phyloP scores from a whole-genome alignment of 495 filamentous ascomycete species.

The Trypethelium eluteriae region DNA sequence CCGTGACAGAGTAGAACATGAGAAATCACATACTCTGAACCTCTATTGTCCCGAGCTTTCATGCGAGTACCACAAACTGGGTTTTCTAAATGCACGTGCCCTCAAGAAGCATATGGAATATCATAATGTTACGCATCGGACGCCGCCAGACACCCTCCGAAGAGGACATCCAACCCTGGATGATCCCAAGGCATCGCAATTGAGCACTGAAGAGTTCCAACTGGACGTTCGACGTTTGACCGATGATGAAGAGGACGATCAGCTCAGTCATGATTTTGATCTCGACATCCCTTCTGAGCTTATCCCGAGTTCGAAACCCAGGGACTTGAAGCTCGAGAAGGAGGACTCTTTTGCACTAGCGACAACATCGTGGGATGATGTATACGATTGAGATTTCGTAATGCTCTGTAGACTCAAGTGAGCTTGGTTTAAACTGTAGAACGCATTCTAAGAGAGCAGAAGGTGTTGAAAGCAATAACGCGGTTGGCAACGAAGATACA shows the following conservation, averaged over 20 bases:
- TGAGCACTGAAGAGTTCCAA: background rate
- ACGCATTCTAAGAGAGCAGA: no score
- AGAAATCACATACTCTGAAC: background rate
- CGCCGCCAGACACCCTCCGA: background rate
- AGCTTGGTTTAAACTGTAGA: no score
- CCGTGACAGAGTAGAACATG: background rate
- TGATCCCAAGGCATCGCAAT: background rate
- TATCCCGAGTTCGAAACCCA: background rate
- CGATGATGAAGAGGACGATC: background rate
- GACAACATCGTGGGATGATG: background rate
- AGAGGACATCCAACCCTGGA: background rate
- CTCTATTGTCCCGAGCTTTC: conserved; percentile 1
- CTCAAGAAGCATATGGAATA: conserved; percentile 1
- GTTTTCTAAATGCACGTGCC: background rate
- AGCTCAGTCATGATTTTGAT: background rate
- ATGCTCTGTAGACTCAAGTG: no score
- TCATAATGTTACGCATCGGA: background rate
- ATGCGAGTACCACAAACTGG: background rate
- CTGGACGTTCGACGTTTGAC: background rate
- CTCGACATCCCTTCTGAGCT: background rate
- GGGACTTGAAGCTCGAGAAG: background rate
- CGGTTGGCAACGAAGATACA: no score
- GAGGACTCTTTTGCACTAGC: conserved; percentile 1
- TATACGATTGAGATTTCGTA: background rate
- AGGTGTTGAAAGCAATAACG: no score